These are phyloP conservation scores for Cercospora brassicicola DNA, from an alignment of 2,329 filamentous ascomycete species.

Conservation along the genomic window DNA sequence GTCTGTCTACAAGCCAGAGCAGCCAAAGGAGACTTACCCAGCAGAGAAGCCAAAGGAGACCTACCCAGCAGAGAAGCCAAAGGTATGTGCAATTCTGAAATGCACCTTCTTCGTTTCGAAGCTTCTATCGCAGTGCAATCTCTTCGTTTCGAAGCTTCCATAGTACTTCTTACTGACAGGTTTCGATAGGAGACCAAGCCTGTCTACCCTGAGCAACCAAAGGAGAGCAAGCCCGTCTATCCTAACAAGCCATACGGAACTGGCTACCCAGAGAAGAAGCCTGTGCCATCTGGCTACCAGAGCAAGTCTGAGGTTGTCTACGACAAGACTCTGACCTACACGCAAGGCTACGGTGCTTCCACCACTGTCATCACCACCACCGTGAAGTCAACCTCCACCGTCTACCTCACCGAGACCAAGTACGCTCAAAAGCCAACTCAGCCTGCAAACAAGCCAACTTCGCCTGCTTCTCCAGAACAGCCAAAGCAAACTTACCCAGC, in stretches of 20 bases:
- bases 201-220: not conserved
- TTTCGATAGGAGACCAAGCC: not conserved
- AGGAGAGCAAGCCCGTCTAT: not conserved
- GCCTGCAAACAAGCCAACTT: slow-evolving; percentile 18
- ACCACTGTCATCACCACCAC: slow-evolving; percentile 40
- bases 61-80: not conserved
- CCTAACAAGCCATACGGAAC: slow-evolving; percentile 10
- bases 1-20: slow-evolving; percentile 11
- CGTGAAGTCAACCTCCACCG: slow-evolving; percentile 38
- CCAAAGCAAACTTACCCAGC: slow-evolving; percentile 3
- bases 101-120: too few species aligned
- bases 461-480: slow-evolving; percentile 12
- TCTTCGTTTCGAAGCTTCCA: too few species aligned
- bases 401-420: slow-evolving; percentile 35
- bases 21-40: not conserved
- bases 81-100: not conserved
- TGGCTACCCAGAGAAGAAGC: slow-evolving; percentile 24
- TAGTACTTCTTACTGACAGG: not conserved
- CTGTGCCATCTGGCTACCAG: slow-evolving; percentile 24
- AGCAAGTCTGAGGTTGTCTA: slow-evolving; percentile 31
- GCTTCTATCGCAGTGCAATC: too few species aligned
- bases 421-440: slow-evolving; percentile 29
- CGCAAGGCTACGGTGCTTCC: slow-evolving; percentile 38
- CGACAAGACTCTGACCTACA: slow-evolving; percentile 40
- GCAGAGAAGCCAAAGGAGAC: not conserved